Evolutionary conservation across 352 stramenopile genomes (phyloP).

Genomic region (Phytophthora hybrid): DNA sequence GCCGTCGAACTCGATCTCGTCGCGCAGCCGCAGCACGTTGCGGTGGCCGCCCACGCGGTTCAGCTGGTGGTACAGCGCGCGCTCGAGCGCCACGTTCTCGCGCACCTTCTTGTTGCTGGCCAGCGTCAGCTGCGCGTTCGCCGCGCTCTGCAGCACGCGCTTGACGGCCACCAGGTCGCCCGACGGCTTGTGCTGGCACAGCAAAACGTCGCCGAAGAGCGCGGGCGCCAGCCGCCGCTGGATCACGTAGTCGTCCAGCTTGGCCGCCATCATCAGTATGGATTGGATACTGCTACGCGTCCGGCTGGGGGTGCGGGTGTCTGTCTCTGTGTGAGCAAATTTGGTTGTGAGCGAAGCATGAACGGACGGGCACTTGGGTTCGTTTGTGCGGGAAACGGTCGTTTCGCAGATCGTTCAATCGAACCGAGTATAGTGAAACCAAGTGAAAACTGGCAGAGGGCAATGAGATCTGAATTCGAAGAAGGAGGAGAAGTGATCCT

Average conservation of each 20-base stretch:
- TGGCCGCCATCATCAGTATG: conserved; percentile 41
- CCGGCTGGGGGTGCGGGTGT: neutral
- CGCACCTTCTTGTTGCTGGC: conserved; percentile 76
- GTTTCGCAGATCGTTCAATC: conserved; percentile 39
- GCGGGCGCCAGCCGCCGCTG: conserved; percentile 74
- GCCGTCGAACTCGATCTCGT: conserved; percentile 83
- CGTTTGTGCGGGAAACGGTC: conserved; percentile 16
- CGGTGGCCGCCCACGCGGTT: conserved; percentile 65
- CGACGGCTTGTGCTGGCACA: conserved; percentile 73
- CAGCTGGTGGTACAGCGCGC: conserved; percentile 72
- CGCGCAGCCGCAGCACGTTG: conserved; percentile 72
- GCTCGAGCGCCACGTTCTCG: conserved; percentile 84
- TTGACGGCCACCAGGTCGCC: conserved; percentile 80
- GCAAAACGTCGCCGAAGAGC: conserved; percentile 84
- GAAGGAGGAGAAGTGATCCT: too few species aligned
- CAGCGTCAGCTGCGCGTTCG: conserved; percentile 65
- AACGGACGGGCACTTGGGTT: conserved; percentile 19
- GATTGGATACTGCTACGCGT: neutral
- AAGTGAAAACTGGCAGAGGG: conserved; percentile 34
- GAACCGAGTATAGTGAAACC: conserved; percentile 26
- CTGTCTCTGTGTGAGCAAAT: conserved; percentile 19
- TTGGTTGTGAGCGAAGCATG: conserved; percentile 18
- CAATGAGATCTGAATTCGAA: conserved; percentile 17
- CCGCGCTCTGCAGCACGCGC: conserved; percentile 75
- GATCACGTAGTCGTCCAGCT: conserved; percentile 87